Evolutionary conservation across 331 rosid genomes (phyloP).

Genomic region (Rosa hybrid): DNA sequence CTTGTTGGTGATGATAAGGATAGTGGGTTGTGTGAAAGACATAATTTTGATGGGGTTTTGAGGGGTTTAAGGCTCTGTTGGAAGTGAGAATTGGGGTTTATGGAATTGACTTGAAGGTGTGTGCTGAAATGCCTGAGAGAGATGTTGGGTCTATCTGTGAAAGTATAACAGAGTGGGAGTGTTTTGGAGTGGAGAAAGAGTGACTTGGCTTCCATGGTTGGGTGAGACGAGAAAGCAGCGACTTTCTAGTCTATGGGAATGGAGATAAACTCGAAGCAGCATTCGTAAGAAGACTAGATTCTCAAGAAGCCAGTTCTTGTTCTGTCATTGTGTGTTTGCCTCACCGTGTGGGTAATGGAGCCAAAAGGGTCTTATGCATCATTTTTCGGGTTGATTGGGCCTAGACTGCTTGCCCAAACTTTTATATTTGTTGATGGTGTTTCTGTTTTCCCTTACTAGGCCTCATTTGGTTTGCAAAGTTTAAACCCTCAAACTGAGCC

Average conservation of each 20-base stretch:
- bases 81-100: slow-evolving; percentile 20
- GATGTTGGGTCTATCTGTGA: slow-evolving; percentile 35
- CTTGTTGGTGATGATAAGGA: slow-evolving; percentile 19
- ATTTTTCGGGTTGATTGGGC: not conserved
- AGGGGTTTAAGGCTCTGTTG: slow-evolving; percentile 31
- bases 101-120: slow-evolving; percentile 36
- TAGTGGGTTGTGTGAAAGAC: slow-evolving; percentile 24
- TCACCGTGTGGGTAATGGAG: not conserved
- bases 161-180: slow-evolving; percentile 40
- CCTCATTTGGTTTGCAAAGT: no score
- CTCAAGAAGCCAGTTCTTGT: not conserved
- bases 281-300: not conserved
- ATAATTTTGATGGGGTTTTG: slow-evolving; percentile 30
- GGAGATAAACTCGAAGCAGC: slow-evolving; percentile 17
- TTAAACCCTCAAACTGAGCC: no score
- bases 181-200: slow-evolving; percentile 46
- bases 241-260: slow-evolving; percentile 12
- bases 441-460: no score
- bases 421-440: not conserved
- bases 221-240: slow-evolving; percentile 13
- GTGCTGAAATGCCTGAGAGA: slow-evolving; percentile 59
- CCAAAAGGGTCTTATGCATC: not conserved
- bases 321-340: not conserved
- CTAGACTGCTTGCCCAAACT: not conserved
- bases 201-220: slow-evolving; percentile 61